Evolutionary conservation across 2,329 filamentous ascomycete genomes (phyloP), one percentile per base, ranked within the genome.

Genomic region (Botrytis fragariae): DNA sequence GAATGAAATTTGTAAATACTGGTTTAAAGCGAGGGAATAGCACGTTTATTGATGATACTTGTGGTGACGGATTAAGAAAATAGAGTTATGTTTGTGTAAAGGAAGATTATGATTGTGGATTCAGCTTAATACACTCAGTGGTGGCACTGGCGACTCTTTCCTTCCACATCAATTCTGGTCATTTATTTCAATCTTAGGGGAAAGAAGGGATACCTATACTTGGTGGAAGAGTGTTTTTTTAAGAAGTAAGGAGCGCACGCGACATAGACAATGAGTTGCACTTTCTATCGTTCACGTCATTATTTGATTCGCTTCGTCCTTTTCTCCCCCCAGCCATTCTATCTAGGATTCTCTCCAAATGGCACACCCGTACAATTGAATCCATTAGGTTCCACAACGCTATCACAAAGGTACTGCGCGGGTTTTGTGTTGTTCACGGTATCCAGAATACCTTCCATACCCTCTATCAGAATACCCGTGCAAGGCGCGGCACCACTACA

Each of bases 401-500:
- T n/a, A 67, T 67, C 61, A 67, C 70, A 72, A 57, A 72, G 61
- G 67, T 67, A 72, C 45, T 65, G 44, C 4, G 4, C n/a, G 39
- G 70, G 70, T 10, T 29, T 67, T 29, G 70, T 72, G 10, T n/a
- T 35, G 65, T 72, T 72, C 32, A 35, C 70, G 12, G 70, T 72
- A 72, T 72, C 70, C 60, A 59, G 22, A 14, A 72, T 12, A 3
- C 61, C 70, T 1, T 29, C n/a, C 70, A 72, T 44, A 4, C 20
- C n/a, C 61, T 72, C 48, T 35, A 72, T 72, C 14, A 59, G n/a
- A 0, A 44, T 62, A 2, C 61, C 70, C 1, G 48, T 59, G 68
- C 70, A 72, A 0, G 79, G 81, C 1, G 75, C 76, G 4, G 79
- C 76, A 7, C 75, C 80, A 74, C 79, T 81, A 72, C 81, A 82